Base-by-base conservation (phyloP, 2,329 filamentous ascomycete species). In the Cryphonectria radicalis region DNA sequence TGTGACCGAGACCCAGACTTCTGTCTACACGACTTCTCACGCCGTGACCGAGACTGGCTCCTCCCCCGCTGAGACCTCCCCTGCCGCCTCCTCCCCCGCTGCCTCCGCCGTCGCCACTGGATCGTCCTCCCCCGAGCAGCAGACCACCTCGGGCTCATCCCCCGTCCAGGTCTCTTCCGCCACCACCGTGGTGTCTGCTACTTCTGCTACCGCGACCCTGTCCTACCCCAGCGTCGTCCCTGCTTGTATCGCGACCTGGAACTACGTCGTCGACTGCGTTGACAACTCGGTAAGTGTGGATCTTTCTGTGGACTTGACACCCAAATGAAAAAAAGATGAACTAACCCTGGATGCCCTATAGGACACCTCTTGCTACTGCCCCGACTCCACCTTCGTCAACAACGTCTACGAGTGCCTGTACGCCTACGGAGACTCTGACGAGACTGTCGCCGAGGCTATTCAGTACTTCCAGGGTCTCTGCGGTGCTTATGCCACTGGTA, bases 381-480 rank as follows among this genome's bases (percentile, higher is more conserved):
- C 93, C 76, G 88, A 92, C 79, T 81, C 87, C 73, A 84, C 89
- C 69, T 95, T 96, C 83, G 92, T 94, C 79, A 85, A 90, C 81
- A 91, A 91, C 78, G 90, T 98, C 80, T 95, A 93, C 81, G 84
- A 88, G 73, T 98, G 95, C 84, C 86, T 98, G 76, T 89, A 91
- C 78, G 88, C 94, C 70, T 91, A 94, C 87, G 92, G 91, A 74
- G 86, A 87, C 72, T 87, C 87, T 72, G 87, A 91, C 73, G 84
- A 88, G 63, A 88, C 93, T 79, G 86, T 95, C 76, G 85, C 89
- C 69, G 83, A 90, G 76, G 93, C 94, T 73, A 87, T 96, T 72
- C 88, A 88, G 77, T 97, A 93, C 89, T 92, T 98, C 86, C 91
- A 95, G 82, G 95, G 95, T 80, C 93, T 98, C 83, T 98, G 95